Evolutionary conservation across 192 early-diverging fungal species (phyloP), one percentile per base, ranked within the genome.

Genomic region (Linnemannia hyalina): DNA sequence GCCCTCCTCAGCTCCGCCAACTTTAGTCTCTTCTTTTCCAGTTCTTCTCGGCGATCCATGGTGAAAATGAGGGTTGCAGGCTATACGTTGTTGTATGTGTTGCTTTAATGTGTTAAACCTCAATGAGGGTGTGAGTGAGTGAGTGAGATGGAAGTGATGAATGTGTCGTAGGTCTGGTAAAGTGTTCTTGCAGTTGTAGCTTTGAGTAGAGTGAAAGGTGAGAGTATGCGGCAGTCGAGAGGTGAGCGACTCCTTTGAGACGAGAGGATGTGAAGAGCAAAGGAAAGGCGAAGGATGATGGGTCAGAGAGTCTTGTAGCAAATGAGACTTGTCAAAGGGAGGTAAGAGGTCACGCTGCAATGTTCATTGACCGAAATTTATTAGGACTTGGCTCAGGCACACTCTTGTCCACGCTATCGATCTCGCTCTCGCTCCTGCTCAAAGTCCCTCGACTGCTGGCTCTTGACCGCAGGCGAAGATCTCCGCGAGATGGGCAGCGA

Each of bases 21-120:
- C 93, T 97, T 98, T 75, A 93, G 94, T 70, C 95, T 91, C 90
- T 99, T 99, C 88, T 94, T 95, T 85, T 97, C 97, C 55, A 99
- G 89, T 90, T 98, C 96, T 80, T 94, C 93, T 60, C 91, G 93
- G 80, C 91, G 88, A 78, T 95, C 93, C 94, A 96, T 95, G 41
- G 41, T 23, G 23, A 42, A 35, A 70, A 36, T 20, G 6, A 35
- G 11, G 69, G 18, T 52, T 20, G 22, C 38, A 42, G 41, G 69
- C 22, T 40, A 2, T 16, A 70, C 15, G 22, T 41, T 70, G 69
- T 15, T 38, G 35, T 42, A 41, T 70, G 22, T 70, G 5, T 42
- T 42, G 38, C 23, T 70, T 38, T 38, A 40, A 6, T n/a, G 69
- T 42, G 22, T 57, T 29, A 11, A 29, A 57, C 6, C 23, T 57